Evolutionary conservation across 768 basidiomycete genomes (phyloP).

Genomic region (Cyathus striatus): DNA sequence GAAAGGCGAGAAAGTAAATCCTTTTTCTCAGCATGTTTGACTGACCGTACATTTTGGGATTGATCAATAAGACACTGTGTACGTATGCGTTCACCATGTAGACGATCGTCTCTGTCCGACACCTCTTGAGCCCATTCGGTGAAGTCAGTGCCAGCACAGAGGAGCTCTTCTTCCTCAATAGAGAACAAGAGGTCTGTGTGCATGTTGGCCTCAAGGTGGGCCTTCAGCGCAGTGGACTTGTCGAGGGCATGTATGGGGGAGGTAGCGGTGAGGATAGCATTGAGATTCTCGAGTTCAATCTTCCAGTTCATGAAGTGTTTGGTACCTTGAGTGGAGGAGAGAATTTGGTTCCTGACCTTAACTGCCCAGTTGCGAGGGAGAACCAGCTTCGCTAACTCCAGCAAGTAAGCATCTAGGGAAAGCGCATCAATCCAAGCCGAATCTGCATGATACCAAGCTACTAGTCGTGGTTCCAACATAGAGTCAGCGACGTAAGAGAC

Average conservation of each 20-base stretch:
- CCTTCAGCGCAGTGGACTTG: not conserved
- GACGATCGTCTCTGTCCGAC: too few species aligned
- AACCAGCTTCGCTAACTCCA: not conserved
- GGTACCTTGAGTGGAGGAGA: not conserved
- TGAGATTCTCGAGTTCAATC: not conserved
- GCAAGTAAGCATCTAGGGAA: not conserved
- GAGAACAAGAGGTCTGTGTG: too few species aligned
- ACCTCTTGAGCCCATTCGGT: too few species aligned
- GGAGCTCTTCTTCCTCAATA: too few species aligned
- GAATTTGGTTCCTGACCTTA: not conserved
- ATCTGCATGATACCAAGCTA: not conserved
- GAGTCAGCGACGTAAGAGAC: not conserved
- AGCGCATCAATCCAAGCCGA: not conserved
- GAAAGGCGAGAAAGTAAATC: too few species aligned
- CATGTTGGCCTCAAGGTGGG: conserved; percentile 1
- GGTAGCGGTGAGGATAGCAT: not conserved
- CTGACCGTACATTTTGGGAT: too few species aligned
- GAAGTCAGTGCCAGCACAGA: too few species aligned
- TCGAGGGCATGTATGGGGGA: not conserved
- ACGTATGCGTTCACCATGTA: too few species aligned
- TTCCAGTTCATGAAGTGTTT: not conserved
- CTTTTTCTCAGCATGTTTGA: too few species aligned
- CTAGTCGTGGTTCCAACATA: not conserved
- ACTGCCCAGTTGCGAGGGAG: not conserved
- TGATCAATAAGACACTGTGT: too few species aligned